phyloP scores from a whole-genome alignment of 2,329 filamentous ascomycete genomes.

The Aspergillus sp. region DNA sequence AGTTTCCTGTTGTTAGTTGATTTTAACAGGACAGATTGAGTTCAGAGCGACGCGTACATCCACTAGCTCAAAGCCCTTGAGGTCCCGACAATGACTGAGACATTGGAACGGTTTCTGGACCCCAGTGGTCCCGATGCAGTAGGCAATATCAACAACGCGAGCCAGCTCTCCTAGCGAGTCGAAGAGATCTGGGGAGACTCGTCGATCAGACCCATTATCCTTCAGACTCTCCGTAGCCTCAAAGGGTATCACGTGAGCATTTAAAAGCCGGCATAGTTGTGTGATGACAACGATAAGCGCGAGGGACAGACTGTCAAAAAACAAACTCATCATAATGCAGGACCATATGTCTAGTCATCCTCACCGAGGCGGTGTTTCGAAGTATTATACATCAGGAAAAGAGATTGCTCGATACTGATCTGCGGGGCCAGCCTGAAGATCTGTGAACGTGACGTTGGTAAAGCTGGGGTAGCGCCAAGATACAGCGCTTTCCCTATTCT shows the following conservation, averaged over 20 bases:
- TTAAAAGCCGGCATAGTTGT: background rate
- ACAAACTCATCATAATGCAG: slow-evolving; percentile 1
- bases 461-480: slow-evolving; percentile 17
- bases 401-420: background rate
- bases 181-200: slow-evolving; percentile 67
- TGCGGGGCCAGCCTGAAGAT: too few relatives aligned
- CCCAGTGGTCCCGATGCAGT: slow-evolving; percentile 85
- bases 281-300: background rate
- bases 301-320: background rate
- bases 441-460: slow-evolving; percentile 10
- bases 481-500: slow-evolving; percentile 1
- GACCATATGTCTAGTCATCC: background rate
- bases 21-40: background rate
- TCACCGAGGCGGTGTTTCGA: background rate
- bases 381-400: background rate
- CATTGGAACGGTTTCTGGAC: slow-evolving; percentile 82
- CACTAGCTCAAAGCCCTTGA: slow-evolving; percentile 74
- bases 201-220: slow-evolving; percentile 7
- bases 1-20: background rate
- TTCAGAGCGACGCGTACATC: slow-evolving; percentile 46
- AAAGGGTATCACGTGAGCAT: slow-evolving; percentile 1
- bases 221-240: background rate
- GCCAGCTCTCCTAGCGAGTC: slow-evolving; percentile 80
- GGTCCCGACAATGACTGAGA: slow-evolving; percentile 80
- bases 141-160: slow-evolving; percentile 90